Evolutionary conservation across 768 basidiomycete species (phyloP).

Genomic region (Mycena pura): DNA sequence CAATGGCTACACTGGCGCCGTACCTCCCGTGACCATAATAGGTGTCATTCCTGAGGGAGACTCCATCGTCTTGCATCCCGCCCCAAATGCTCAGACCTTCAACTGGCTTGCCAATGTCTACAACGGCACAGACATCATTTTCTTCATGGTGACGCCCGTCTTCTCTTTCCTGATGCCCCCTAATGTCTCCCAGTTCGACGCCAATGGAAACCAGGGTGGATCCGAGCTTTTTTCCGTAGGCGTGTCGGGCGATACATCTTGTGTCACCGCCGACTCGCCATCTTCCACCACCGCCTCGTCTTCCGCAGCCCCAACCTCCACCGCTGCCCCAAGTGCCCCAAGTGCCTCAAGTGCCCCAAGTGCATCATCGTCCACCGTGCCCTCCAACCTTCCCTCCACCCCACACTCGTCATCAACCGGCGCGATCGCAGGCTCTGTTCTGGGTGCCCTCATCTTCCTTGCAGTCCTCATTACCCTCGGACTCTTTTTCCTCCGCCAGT

Average conservation of each 20-base stretch:
- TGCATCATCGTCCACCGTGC: conserved; percentile 21
- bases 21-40: conserved; percentile 60
- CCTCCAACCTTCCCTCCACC: neutral
- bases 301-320: conserved; percentile 18
- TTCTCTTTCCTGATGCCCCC: neutral
- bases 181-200: conserved; percentile 11
- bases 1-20: conserved; percentile 50
- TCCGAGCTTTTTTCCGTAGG: neutral
- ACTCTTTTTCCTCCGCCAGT: conserved; percentile 53
- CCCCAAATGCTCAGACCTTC: conserved; percentile 42
- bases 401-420: conserved; percentile 43
- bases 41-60: conserved; percentile 71
- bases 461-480: conserved; percentile 58
- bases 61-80: conserved; percentile 51
- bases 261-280: conserved; percentile 26
- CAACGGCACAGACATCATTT: conserved; percentile 64
- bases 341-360: conserved; percentile 1
- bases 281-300: conserved; percentile 27
- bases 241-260: conserved; percentile 26
- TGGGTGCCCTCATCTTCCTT: conserved; percentile 60
- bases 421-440: conserved; percentile 58
- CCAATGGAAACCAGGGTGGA: neutral
- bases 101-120: conserved; percentile 65
- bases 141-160: conserved; percentile 55
- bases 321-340: conserved; percentile 13